A percentile compares a stretch with the other conserved stretches of the same genome.
Conservation (phyloP, 2,329 filamentous ascomycete genomes). For the Cladophialophora yegresii region DNA sequence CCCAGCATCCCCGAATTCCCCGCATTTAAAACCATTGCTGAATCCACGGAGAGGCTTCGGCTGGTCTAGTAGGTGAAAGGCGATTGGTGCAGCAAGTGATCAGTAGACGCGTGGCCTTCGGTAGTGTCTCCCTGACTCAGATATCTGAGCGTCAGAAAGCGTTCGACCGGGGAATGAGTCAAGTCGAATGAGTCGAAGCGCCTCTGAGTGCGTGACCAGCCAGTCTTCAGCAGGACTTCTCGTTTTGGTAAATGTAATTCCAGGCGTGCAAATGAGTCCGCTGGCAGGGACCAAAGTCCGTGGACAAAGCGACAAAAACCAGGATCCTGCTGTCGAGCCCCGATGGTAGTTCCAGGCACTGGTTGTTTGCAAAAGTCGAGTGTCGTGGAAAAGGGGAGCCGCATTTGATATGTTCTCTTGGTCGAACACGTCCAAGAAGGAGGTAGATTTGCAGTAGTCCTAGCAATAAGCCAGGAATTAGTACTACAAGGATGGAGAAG, state of each 20-base stretch:
- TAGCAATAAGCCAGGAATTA: background rate
- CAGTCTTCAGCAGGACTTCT: background rate
- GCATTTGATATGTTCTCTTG: background rate
- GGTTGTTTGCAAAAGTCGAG: background rate
- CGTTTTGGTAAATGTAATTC: background rate
- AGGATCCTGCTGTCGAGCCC: background rate
- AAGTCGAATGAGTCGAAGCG: background rate
- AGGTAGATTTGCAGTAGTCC: background rate
- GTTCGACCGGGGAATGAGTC: background rate
- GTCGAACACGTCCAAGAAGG: background rate
- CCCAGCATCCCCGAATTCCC: slow-evolving; percentile 12
- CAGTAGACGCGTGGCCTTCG: slow-evolving; percentile 3
- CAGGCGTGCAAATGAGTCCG: background rate
- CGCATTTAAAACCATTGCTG: slow-evolving; percentile 2
- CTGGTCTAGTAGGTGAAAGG: background rate
- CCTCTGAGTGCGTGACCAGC: background rate
- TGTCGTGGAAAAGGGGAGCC: background rate
- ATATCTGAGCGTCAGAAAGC: slow-evolving; percentile 12
- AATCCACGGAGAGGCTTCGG: background rate
- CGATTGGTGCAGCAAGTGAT: slow-evolving; percentile 15
- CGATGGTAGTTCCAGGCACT: background rate
- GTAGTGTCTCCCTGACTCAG: slow-evolving; percentile 17
- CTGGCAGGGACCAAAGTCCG: background rate
- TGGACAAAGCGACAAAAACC: background rate
- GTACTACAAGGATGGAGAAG: background rate